Evolutionary conservation across 106 monocot genomes (phyloP).

Genomic region (Hemerocallis citrina): DNA sequence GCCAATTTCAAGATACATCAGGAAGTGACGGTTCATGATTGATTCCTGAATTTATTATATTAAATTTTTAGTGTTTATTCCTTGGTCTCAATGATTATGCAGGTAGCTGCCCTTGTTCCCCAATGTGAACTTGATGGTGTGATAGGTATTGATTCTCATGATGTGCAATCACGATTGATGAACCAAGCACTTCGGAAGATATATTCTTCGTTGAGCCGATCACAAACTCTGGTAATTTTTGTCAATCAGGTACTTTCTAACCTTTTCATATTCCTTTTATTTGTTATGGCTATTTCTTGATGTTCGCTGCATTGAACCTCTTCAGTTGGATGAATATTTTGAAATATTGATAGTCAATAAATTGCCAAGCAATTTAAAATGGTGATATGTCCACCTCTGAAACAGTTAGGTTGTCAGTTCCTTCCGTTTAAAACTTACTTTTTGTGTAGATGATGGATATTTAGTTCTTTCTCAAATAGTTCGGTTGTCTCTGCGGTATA

Average conservation of each 20-base stretch:
- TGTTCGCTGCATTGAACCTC: background rate
- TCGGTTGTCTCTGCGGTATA: too few species aligned
- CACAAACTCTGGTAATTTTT: conserved; percentile 70
- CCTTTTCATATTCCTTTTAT: background rate
- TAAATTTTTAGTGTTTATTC: too few species aligned
- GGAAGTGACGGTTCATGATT: too few species aligned
- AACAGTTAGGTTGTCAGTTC: too few species aligned
- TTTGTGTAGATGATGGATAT: too few species aligned
- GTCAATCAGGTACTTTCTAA: conserved; percentile 71
- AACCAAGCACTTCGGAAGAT: conserved; percentile 83
- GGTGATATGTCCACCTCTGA: too few species aligned
- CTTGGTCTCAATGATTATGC: background rate
- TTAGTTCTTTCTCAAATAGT: too few species aligned
- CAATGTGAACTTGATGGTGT: conserved; percentile 50
- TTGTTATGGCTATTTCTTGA: background rate
- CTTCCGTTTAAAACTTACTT: too few species aligned
- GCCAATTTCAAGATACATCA: too few species aligned
- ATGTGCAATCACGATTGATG: conserved; percentile 53
- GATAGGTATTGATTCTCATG: conserved; percentile 21
- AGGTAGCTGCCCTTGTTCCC: conserved; percentile 88
- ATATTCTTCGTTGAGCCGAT: conserved; percentile 46
- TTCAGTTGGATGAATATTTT: background rate
- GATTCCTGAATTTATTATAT: too few species aligned
- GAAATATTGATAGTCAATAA: too few species aligned
- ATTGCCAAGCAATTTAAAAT: too few species aligned